Conservation (phyloP, 257 asterid genomes). For the Nicotiana otophora region DNA sequence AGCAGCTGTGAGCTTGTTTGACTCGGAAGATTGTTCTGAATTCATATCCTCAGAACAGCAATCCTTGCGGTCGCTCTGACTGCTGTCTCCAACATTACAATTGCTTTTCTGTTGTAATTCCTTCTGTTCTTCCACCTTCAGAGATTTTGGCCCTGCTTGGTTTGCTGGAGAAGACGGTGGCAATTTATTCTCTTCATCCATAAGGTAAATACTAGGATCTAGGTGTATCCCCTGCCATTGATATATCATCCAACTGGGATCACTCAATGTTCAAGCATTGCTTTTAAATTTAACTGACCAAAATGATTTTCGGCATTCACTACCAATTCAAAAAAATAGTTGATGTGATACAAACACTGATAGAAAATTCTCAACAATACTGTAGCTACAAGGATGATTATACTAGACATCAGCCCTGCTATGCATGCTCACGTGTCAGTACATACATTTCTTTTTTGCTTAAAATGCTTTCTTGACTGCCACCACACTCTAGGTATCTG, state of each 20-base stretch:
- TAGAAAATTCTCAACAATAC: not conserved
- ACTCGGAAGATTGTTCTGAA: constrained; percentile 26
- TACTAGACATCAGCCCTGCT: not conserved
- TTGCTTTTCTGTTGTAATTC: constrained; percentile 34
- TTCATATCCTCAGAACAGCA: constrained; percentile 16
- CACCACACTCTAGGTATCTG: not conserved
- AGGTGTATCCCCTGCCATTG: constrained; percentile 89
- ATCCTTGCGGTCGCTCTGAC: constrained; percentile 23
- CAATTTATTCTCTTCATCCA: constrained; percentile 81
- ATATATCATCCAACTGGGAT: constrained; percentile 4
- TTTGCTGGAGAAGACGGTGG: constrained; percentile 36
- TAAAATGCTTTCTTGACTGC: not conserved
- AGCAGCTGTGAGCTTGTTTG: constrained; percentile 44
- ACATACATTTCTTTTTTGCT: not conserved
- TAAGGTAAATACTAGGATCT: constrained; percentile 94
- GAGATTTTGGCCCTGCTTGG: constrained; percentile 41
- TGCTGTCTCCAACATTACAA: constrained; percentile 19
- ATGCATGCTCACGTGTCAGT: not conserved
- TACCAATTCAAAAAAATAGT: not conserved
- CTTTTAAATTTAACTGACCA: not conserved
- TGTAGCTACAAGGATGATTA: not conserved
- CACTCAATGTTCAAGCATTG: constrained; percentile 1
- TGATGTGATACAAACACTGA: not conserved
- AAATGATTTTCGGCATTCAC: not conserved
- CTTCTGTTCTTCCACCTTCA: constrained; percentile 28